Evolutionary conservation across 2,329 filamentous ascomycete species (phyloP).

Genomic region (Westerdykella aurantiaca): DNA sequence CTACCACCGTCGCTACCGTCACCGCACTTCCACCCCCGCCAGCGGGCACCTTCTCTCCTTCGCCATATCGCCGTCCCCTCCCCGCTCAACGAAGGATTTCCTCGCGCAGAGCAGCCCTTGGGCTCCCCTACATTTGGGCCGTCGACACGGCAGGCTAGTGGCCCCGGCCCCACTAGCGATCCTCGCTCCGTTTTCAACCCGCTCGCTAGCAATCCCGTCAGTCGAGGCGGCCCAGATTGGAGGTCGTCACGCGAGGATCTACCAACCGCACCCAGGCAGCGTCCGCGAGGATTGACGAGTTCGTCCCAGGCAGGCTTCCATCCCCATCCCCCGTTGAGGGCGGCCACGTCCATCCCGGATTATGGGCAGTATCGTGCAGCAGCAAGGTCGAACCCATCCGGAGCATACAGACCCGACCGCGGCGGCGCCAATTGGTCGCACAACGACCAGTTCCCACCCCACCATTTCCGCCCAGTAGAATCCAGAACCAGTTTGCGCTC

Average conservation of each 20-base stretch:
- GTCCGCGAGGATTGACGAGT: constrained; percentile 30
- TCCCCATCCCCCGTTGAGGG: constrained; percentile 23
- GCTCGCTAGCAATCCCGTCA: constrained; percentile 31
- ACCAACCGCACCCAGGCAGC: constrained; percentile 9
- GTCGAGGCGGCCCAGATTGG: constrained; percentile 20
- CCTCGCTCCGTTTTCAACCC: constrained; percentile 31
- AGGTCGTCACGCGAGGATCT: constrained; percentile 20
- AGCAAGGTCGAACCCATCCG: constrained; percentile 28
- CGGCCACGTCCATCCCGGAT: constrained; percentile 36
- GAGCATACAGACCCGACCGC: constrained; percentile 32
- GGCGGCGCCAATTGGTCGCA: constrained; percentile 34
- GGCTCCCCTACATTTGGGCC: constrained; percentile 23
- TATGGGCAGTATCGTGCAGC: constrained; percentile 26
- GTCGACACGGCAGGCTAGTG: constrained; percentile 22
- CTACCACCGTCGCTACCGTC: constrained; percentile 32
- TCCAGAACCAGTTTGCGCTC: constrained; percentile 56
- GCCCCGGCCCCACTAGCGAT: constrained; percentile 22
- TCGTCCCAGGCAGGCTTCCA: constrained; percentile 24
- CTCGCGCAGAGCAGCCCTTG: constrained; percentile 14
- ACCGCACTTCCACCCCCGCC: constrained; percentile 39
- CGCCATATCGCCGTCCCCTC: constrained; percentile 29
- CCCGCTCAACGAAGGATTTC: constrained; percentile 20
- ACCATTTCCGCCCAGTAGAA: constrained; percentile 35
- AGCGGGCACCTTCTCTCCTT: constrained; percentile 39
- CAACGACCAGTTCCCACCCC: constrained; percentile 27